Base-by-base conservation (phyloP, 352 stramenopile species). In the Blastocystis sp. region DNA sequence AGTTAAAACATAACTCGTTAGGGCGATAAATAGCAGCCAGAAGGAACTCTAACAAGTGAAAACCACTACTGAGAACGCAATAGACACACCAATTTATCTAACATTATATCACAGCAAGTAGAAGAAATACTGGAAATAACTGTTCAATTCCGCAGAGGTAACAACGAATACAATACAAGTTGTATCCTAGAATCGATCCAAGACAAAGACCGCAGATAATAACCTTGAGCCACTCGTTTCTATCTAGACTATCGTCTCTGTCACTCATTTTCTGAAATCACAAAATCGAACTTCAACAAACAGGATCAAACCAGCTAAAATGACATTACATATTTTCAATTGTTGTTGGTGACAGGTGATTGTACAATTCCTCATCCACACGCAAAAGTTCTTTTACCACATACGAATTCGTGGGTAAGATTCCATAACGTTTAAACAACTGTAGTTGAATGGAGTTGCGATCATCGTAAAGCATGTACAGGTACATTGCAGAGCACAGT, bases 31-130 rank as follows among this genome's bases (percentile, higher is more conserved):
- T 89, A 7, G 77, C 77, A 11, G 77, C 59, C 50, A 89, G 76
- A 89, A 89, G 55, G 50, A 89, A 89, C 69, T 89, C 77, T 13
- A 76, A 11, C 1, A 89, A 45, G n/a, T 89, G 77, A 76, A 89
- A 89, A 20, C 20, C 7, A n/a, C 41, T 20, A 76, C 39, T 37
- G 11, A 89, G n/a, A 34, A 89, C 39, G 4, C 63, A 62, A 76
- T 89, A 89, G 4, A 89, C 29, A 59, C 63, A 89, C 77, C 77
- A 89, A 26, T 64, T 84, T 8, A 84, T 18, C 73, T 84, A 84
- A 7, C n/a, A 5, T 43, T 39, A 50, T n/a, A 69, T 15, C 55
- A 15, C 26, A 41, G 0, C 2, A 64, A 0, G 7, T 3, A 53
- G 15, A 5, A 77, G 4, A 84, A 23, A 11, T 84, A 84, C 73